Evolutionary conservation across 2,329 filamentous ascomycete species (phyloP), one percentile per base, ranked within the genome.

Genomic region (Sordariomycetes sp.): DNA sequence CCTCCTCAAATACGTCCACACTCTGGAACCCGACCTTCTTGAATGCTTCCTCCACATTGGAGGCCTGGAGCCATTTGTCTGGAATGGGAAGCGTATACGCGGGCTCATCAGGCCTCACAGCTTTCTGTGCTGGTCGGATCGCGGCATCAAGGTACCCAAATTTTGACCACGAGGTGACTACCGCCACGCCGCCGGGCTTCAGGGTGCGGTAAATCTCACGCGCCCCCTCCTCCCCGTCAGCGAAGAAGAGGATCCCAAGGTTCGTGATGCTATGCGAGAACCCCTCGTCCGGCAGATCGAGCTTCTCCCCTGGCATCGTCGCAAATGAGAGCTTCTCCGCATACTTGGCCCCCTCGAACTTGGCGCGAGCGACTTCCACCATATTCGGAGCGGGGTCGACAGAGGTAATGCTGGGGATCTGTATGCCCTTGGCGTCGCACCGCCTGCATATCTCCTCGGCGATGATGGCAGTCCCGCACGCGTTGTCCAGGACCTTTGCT

Each of bases 191-290:
- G 24, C 66, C 70, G 1, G 68, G 66, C 40, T 66, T 63, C 1
- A 75, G 66, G 0, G 72, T 75, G 40, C 73, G 67, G 58, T 65
- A 63, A 32, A 74, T 67, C 58, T 75, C 71, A 12, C 61, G 65
- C 0, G 71, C 69, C 48, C 69, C 72, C 25, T 64, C 65, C 3
- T 67, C 60, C 0, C 67, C 65, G 57, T 66, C 63, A 0, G 59
- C 37, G 50, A 69, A 71, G 61, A 73, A 72, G 58, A 73, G 64
- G 53, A 75, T 66, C 7, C 69, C 72, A 35, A 75, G 69, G 62
- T 71, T 74, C 5, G 69, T 74, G 57, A 75, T 64, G 3, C 64
- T 67, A 61, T 72, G 69, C 0, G 68, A 69, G 63, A 75, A 75
- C 25, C 62, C 64, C 3, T 64, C 61, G 57, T 71, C 68, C 3